A percentile compares a stretch with the other conserved stretches of the same genome.
Conservation (phyloP, 441 rosid genomes). For the Syzygium syzygioides region DNA sequence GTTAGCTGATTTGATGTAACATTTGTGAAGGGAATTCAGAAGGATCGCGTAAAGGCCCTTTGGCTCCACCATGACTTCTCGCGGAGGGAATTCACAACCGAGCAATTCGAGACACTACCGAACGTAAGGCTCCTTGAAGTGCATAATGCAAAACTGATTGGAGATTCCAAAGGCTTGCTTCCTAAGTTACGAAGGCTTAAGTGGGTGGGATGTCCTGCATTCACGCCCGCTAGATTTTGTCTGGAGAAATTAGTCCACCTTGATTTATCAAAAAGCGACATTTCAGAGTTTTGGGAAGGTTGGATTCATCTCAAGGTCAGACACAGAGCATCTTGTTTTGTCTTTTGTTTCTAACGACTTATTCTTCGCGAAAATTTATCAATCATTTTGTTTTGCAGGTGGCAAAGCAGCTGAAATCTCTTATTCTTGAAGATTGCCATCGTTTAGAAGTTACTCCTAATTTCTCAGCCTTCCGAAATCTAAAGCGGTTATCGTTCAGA, state of each 20-base stretch:
- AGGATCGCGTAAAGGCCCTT: too few species aligned
- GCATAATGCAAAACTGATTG: too few species aligned
- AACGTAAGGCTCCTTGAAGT: too few species aligned
- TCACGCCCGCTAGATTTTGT: too few species aligned
- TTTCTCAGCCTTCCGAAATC: background rate
- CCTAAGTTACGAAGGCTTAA: too few species aligned
- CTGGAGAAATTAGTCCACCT: background rate
- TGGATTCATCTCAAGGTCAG: background rate
- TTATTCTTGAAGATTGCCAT: accelerated
- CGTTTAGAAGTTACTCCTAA: accelerated
- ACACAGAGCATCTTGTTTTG: background rate
- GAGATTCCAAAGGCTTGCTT: too few species aligned
- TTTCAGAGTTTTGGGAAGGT: background rate
- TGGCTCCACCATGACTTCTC: too few species aligned
- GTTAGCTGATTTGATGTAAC: background rate
- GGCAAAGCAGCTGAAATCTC: background rate
- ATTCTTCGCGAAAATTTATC: background rate
- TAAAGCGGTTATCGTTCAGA: accelerated
- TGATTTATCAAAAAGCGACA: background rate
- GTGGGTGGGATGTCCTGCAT: too few species aligned
- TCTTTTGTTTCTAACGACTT: background rate
- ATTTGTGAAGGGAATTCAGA: background rate
- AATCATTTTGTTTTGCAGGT: background rate
- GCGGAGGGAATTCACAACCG: background rate
- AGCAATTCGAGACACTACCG: too few species aligned